Conservation (phyloP, 2,329 filamentous ascomycete species). For the Clonostachys rhizophaga region DNA sequence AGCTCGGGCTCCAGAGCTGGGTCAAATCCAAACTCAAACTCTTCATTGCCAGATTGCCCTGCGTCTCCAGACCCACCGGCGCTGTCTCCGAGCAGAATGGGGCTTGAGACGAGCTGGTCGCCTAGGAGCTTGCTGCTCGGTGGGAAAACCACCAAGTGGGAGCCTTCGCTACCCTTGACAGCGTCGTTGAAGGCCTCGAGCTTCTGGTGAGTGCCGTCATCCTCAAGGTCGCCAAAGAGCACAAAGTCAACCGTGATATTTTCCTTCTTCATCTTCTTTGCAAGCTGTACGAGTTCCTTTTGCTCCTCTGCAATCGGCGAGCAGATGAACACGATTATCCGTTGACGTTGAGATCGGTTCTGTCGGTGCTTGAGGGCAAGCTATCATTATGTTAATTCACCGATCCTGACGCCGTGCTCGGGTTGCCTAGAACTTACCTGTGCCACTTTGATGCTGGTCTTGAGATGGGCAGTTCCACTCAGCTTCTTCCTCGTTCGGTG, state of each 20-base stretch:
- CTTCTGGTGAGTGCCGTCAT: slow-evolving; percentile 86
- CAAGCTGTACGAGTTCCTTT: slow-evolving; percentile 81
- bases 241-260: slow-evolving; percentile 93
- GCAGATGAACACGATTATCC: slow-evolving; percentile 96
- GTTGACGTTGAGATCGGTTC: slow-evolving; percentile 94
- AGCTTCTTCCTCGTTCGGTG: slow-evolving; percentile 90
- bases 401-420: neutral
- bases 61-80: slow-evolving; percentile 46
- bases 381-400: slow-evolving; percentile 37
- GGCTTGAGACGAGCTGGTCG: slow-evolving; percentile 83
- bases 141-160: slow-evolving; percentile 83
- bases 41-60: slow-evolving; percentile 58
- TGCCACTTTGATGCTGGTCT: slow-evolving; percentile 92
- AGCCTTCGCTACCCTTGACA: slow-evolving; percentile 88
- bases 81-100: slow-evolving; percentile 81
- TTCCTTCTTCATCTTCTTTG: slow-evolving; percentile 99
- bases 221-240: slow-evolving; percentile 88
- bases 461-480: slow-evolving; percentile 79
- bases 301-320: slow-evolving; percentile 87
- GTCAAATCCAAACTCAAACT: slow-evolving; percentile 75
- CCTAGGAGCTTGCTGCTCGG: slow-evolving; percentile 89
- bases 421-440: slow-evolving; percentile 55
- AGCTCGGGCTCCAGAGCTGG: slow-evolving; percentile 89
- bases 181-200: slow-evolving; percentile 89
- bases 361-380: slow-evolving; percentile 95